Conservation (phyloP, 2,329 filamentous ascomycete species). For the Juglanconis oblonga region DNA sequence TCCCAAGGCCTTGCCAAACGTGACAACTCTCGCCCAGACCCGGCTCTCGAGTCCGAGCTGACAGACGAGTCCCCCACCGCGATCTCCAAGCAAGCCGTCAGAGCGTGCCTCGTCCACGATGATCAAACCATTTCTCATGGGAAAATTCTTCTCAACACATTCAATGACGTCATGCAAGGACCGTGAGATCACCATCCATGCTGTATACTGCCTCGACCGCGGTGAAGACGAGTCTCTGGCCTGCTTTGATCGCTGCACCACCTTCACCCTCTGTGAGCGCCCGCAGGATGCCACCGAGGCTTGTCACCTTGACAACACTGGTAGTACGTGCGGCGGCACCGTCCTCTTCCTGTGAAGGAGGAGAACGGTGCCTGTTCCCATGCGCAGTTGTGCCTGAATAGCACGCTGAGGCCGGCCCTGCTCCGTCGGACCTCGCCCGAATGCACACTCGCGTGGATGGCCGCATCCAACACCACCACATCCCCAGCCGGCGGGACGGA, state of each 20-base stretch:
- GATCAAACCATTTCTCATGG: constrained; percentile 56
- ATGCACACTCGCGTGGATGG: constrained; percentile 75
- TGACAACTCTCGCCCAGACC: constrained; percentile 59
- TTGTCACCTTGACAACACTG: background rate
- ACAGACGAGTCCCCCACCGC: constrained; percentile 57
- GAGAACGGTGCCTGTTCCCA: background rate
- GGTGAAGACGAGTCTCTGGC: constrained; percentile 58
- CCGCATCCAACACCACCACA: constrained; percentile 67
- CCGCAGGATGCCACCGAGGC: constrained; percentile 28
- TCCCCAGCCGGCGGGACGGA: constrained; percentile 60
- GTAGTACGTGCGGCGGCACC: background rate
- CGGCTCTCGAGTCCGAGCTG: constrained; percentile 52
- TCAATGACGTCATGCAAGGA: constrained; percentile 60
- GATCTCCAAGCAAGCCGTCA: constrained; percentile 55
- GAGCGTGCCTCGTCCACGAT: constrained; percentile 70
- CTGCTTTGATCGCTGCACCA: constrained; percentile 30
- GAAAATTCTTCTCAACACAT: constrained; percentile 53
- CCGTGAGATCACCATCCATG: constrained; percentile 77
- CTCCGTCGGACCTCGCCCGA: constrained; percentile 73
- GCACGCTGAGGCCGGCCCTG: constrained; percentile 43
- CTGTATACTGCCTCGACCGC: constrained; percentile 72
- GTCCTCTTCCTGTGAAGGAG: background rate
- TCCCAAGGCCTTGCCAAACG: constrained; percentile 66
- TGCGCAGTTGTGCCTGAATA: constrained; percentile 57
- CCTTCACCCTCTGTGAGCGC: constrained; percentile 32